Base-by-base conservation (phyloP, 2,329 filamentous ascomycete species). In the Fusarium pseudocircinatum region DNA sequence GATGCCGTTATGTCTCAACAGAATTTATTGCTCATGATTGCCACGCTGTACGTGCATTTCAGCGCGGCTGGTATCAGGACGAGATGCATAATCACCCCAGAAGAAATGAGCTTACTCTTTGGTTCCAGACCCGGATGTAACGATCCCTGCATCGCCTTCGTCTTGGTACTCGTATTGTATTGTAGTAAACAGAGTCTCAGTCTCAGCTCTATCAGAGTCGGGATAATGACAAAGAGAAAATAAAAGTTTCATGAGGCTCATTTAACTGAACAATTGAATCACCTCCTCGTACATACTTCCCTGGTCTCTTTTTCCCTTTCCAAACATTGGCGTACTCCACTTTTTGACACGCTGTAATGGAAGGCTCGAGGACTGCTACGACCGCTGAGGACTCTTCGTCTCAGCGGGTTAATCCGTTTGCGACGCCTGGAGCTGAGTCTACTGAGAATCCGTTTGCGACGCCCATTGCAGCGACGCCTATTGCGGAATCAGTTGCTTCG, bases 371-470 rank as follows among this genome's bases (percentile, higher is more conserved):
- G 46, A 50, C 58, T 61, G 52, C 56, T 52, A 75, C 59, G 22
- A 61, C 69, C 40, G 53, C 58, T 20, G 57, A 72, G 52, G 74
- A 67, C 42, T 61, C 61, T 6, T 60, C 56, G 40, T 63, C 52
- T 1, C 52, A 36, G 60, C 63, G 47, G 42, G 34, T 40, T 30
- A 74, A 74, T 52, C 61, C 60, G 4, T 72, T 69, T 46, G 63
- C 56, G 42, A 72, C 63, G 7, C 67, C 74, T 26, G 64, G 63
- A 20, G 57, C 52, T 59, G 75, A 75, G 22, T 43, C 63, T 20
- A 58, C 63, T 6, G 74, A 75, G 28, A 76, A 76, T 24, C 75
- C 72, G 1, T 76, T 76, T 24, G 70, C 64, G 24, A 76, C 75
- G 37, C 75, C 75, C 11, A 56, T 57, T 61, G 67, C 63, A 4